phyloP scores from a whole-genome alignment of 2,329 filamentous ascomycete species.

The Xylaria arbuscula region DNA sequence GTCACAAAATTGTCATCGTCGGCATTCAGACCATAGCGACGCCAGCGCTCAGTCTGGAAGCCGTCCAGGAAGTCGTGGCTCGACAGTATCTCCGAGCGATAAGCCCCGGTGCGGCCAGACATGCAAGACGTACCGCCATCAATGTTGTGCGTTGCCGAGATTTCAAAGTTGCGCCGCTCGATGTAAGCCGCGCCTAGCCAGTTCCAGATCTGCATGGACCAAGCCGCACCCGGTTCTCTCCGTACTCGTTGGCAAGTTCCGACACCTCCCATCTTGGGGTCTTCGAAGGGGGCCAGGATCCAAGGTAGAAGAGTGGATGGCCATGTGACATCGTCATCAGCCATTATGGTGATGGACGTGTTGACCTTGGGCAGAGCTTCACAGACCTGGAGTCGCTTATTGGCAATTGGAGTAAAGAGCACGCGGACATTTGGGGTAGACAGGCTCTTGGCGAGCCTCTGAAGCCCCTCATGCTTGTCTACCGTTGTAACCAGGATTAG shows the following conservation, averaged over 20 bases:
- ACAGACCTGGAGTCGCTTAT: constrained; percentile 95
- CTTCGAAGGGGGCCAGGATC: constrained; percentile 93
- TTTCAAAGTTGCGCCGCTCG: constrained; percentile 94
- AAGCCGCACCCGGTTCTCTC: constrained; percentile 70
- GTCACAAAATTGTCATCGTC: constrained; percentile 99
- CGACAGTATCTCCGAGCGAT: constrained; percentile 87
- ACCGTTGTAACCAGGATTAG: constrained; percentile 89
- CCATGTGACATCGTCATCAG: constrained; percentile 96
- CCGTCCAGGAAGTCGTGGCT: constrained; percentile 86
- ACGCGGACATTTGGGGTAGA: constrained; percentile 73
- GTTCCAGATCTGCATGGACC: constrained; percentile 77
- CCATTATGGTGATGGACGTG: constrained; percentile 89
- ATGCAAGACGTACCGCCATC: constrained; percentile 97
- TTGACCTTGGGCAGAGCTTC: constrained; percentile 86
- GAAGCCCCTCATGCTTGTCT: constrained; percentile 76
- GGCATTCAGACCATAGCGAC: constrained; percentile 88
- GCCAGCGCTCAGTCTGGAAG: constrained; percentile 93
- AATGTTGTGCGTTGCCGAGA: constrained; percentile 92
- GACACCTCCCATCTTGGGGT: constrained; percentile 84
- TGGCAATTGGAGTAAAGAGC: constrained; percentile 83
- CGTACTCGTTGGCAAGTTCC: constrained; percentile 90
- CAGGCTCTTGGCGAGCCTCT: constrained; percentile 73
- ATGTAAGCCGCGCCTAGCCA: constrained; percentile 94
- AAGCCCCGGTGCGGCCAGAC: constrained; percentile 92
- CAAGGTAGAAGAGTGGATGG: constrained; percentile 86